phyloP scores from a whole-genome alignment of 805 yeast genomes.

The Wickerhamiella sergipiensis region DNA sequence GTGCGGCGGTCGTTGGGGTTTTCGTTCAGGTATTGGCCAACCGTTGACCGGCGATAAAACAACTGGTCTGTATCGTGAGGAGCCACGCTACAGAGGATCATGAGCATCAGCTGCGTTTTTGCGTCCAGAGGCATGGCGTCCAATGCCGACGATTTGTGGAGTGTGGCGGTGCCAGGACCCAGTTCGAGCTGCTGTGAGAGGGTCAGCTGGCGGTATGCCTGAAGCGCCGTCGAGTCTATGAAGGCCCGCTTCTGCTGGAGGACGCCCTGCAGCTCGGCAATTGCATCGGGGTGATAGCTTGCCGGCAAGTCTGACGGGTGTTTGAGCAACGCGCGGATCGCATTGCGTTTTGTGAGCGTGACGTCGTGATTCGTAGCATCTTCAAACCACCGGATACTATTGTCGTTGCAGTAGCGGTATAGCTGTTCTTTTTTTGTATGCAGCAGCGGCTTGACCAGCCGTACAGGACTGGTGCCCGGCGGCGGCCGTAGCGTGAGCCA shows the following conservation, averaged over 20 bases:
- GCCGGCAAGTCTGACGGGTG: constrained; percentile 19
- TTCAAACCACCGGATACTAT: constrained; percentile 48
- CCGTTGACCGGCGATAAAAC: constrained; percentile 6
- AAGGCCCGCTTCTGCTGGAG: constrained; percentile 5
- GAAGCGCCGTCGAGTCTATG: background rate
- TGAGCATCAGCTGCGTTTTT: constrained; percentile 6
- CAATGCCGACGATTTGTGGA: constrained; percentile 3
- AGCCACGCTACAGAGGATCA: constrained; percentile 10
- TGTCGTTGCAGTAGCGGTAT: constrained; percentile 30
- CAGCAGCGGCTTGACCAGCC: constrained; percentile 41
- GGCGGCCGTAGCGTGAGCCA: constrained; percentile 3
- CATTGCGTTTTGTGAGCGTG: constrained; percentile 43
- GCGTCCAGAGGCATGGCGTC: constrained; percentile 5
- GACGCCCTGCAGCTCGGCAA: constrained; percentile 1
- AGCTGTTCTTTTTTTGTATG: constrained; percentile 32
- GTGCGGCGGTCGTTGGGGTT: background rate
- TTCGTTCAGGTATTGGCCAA: background rate
- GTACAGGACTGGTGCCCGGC: constrained; percentile 14
- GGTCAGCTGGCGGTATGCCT: constrained; percentile 1
- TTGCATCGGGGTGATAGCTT: background rate
- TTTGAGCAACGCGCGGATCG: constrained; percentile 32
- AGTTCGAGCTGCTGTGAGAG: background rate
- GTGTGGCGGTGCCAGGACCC: background rate
- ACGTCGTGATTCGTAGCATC: constrained; percentile 49
- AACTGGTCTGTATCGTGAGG: constrained; percentile 8